Base-by-base conservation (phyloP, 129 eudicot species). In the Artemisia tridentata region DNA sequence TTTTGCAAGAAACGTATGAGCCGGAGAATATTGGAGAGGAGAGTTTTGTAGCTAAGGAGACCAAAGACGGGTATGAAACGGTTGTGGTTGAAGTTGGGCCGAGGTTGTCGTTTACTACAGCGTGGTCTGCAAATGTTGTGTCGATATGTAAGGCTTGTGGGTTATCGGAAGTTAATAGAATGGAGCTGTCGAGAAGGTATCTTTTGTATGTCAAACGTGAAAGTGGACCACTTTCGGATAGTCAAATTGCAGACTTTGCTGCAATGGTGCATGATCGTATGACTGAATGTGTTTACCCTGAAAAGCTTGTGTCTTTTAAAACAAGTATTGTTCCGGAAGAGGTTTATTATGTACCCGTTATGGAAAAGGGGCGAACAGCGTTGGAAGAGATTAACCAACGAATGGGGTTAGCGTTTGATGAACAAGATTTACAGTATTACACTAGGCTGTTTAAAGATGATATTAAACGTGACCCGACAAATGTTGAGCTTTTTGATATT, bases 401-500 rank as follows among this genome's bases (percentile, higher is more conserved):
- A 77, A 85, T 92, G 92, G 98, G 98, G 19, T 77, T 92, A 73
- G 96, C 98, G 11, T 89, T 92, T 71, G 96, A 92, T 72, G 98
- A 92, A 63, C 98, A 92, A 85, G 98, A 92, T 85, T 58, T 92
- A 75, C 86, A 84, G 71, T 87, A 87, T 45, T 92, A 92, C 80
- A 92, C 96, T 0, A 75, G 62, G 68, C 84, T 92, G 20, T 92
- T 89, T 68, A 84, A 76, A 75, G 95, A 92, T 5, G 96, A 85
- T 72, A 89, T 92, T 43, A 87, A 87, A 62, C 79, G 98, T 11
- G 85, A 92, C 79, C 98, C 98, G 6, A 85, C 96, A 48, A 92
- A 87, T 67, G 98, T 92, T 9, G 98, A 89, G 81, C 85, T 92
- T 34, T 92, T 92, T 68, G 98, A 92, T 77, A 92, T 92, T 43